Evolutionary conservation across 306 rosid genomes (phyloP), one percentile per base, ranked within the genome.

Genomic region (Cercis canadensis): DNA sequence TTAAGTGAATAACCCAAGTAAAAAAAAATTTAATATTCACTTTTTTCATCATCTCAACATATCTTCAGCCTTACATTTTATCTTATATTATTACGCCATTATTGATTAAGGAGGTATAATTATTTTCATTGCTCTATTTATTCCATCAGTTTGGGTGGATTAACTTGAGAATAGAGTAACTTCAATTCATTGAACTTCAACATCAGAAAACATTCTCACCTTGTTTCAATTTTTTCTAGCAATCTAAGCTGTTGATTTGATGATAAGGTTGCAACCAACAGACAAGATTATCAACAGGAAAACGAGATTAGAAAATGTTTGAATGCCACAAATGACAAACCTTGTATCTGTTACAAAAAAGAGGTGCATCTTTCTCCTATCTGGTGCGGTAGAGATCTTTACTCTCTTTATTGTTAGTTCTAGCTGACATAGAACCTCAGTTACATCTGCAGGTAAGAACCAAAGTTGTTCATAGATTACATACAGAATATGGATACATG

Each of bases 291-390:
- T 59, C 7, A 16, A 4, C 7, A 8, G n/a, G 49, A 40, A 37
- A 39, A 39, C 7, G 15, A 11, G n/a, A 37, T 10, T 31, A 60
- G 24, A 36, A 16, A 15, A 31, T 24, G 61, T 29, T 4, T 56
- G 16, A 56, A 37, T 5, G 43, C 43, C 43, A 37, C 2, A 56
- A 56, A 53, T 34, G 62, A 75, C 81, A 56, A 56, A 87, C 88
- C 92, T 87, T 37, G 92, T 57, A 60, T 87, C 92, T 14, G 92
- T 81, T 13, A 87, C 49, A 45, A 87, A 87, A 59, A 87, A 76
- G 63, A 87, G 88, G 81, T 84, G 85, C 92, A 87, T 87, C 61
- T 81, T 80, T 76, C 69, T 79, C 69, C 85, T 85, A 74, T 87
- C 88, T 0, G 92, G 92, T 55, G 92, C 51, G 19, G 85, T 84